Conservation (phyloP, 2,329 filamentous ascomycete species). For the Arthroderma uncinatum region DNA sequence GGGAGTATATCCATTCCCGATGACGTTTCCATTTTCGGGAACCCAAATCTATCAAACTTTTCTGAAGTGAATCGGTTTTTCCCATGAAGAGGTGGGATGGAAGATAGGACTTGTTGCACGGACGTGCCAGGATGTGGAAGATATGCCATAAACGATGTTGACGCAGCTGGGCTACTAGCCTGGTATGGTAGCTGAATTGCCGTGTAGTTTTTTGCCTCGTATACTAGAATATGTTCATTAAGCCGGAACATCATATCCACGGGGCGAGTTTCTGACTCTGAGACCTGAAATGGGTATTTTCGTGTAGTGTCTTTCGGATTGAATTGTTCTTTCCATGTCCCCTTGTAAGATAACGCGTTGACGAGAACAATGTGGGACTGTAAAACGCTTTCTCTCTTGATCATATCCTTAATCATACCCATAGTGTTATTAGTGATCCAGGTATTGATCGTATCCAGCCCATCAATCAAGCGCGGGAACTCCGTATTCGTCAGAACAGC, state of each 20-base stretch:
- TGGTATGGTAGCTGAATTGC: not conserved
- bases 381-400: not conserved
- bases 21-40: conserved; percentile 3
- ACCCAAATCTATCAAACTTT: not conserved
- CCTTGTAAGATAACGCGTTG: conserved; percentile 2
- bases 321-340: conserved; percentile 3
- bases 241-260: conserved; percentile 6
- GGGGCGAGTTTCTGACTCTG: not conserved
- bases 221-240: not conserved
- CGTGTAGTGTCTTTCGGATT: not conserved
- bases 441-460: not conserved
- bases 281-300: not conserved
- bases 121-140: not conserved
- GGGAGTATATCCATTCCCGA: not conserved
- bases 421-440: conserved; percentile 2
- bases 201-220: not conserved
- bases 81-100: not conserved
- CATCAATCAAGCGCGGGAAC: conserved; percentile 2
- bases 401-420: conserved; percentile 1
- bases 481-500: not conserved
- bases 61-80: not conserved
- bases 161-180: not conserved
- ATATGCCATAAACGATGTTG: conserved; percentile 2
- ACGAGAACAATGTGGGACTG: not conserved
- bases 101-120: not conserved